Evolutionary conservation across 2,329 filamentous ascomycete species (phyloP).

Genomic region (Albophoma yamanashiensis): DNA sequence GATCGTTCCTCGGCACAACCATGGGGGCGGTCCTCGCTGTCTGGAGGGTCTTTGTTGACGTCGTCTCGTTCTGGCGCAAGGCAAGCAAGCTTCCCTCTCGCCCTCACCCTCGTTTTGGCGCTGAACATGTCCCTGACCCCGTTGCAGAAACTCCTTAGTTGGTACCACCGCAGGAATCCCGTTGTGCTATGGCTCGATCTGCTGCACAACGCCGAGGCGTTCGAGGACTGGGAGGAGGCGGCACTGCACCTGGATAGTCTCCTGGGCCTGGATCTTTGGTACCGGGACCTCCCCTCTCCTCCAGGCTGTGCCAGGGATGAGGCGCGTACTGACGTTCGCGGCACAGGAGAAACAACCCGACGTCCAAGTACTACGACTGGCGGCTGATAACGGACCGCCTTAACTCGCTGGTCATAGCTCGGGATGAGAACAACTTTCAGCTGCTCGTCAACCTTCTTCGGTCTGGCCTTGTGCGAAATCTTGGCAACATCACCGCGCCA

Average conservation of each 20-base stretch:
- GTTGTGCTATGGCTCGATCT: conserved; percentile 55
- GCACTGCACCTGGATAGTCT: conserved; percentile 74
- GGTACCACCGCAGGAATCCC: conserved; percentile 56
- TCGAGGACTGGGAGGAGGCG: conserved; percentile 81
- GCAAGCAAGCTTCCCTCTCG: conserved; percentile 28
- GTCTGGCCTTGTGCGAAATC: conserved; percentile 69
- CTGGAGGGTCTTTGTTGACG: conserved; percentile 49
- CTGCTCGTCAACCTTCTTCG: conserved; percentile 70
- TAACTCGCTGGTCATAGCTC: conserved; percentile 56
- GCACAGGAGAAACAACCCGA: conserved; percentile 67
- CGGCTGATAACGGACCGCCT: conserved; percentile 70
- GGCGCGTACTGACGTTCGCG: conserved; percentile 1
- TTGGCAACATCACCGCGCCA: conserved; percentile 81
- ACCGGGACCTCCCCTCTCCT: conserved; percentile 5
- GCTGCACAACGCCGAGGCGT: conserved; percentile 56
- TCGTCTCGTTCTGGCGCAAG: conserved; percentile 51
- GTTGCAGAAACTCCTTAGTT: conserved; percentile 53
- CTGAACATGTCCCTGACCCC: conserved; percentile 11
- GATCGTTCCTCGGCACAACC: conserved; percentile 22
- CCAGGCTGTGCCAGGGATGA: not conserved
- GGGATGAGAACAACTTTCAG: conserved; percentile 62
- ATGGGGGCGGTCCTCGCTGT: conserved; percentile 36
- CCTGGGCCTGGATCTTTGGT: conserved; percentile 75
- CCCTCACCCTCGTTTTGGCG: conserved; percentile 3
- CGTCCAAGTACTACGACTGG: conserved; percentile 77